phyloP scores from a whole-genome alignment of 495 filamentous ascomycete species.

The Podospora australis region DNA sequence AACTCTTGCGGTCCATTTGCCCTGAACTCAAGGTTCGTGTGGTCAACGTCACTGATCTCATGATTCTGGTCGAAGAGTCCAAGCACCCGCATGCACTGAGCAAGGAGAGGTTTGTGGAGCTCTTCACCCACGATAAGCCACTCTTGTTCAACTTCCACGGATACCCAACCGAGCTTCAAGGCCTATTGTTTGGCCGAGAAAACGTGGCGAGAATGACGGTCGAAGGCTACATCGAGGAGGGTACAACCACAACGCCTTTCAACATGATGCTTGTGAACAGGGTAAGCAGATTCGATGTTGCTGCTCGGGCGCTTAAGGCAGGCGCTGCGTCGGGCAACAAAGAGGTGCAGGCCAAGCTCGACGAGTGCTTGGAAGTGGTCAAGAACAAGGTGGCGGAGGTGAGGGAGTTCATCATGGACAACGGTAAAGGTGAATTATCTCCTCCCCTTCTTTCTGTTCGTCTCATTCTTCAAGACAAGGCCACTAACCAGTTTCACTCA shows the following conservation, averaged over 20 bases:
- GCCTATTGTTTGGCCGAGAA: constrained; percentile 56
- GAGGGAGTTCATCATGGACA: constrained; percentile 49
- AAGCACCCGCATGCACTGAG: constrained; percentile 57
- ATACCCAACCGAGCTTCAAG: constrained; percentile 56
- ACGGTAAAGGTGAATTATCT: constrained; percentile 36
- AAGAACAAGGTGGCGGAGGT: constrained; percentile 44
- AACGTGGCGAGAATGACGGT: constrained; percentile 48
- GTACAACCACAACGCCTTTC: constrained; percentile 65
- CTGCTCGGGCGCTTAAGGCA: constrained; percentile 44
- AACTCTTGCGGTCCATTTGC: constrained; percentile 46
- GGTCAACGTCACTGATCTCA: constrained; percentile 67
- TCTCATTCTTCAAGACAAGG: not conserved
- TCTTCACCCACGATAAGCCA: constrained; percentile 56
- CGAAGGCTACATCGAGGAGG: constrained; percentile 64
- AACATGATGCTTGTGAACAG: constrained; percentile 68
- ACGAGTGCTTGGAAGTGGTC: constrained; percentile 43
- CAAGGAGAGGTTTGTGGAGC: constrained; percentile 45
- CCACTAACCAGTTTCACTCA: constrained; percentile 6
- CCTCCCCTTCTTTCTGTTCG: too few species aligned
- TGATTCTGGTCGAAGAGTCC: constrained; percentile 57
- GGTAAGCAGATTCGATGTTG: constrained; percentile 58
- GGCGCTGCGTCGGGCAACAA: constrained; percentile 29
- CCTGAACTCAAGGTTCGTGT: constrained; percentile 56
- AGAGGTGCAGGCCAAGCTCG: constrained; percentile 42
- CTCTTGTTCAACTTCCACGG: constrained; percentile 71